Evolutionary conservation across 2,329 filamentous ascomycete genomes (phyloP), one percentile per base, ranked within the genome.

Genomic region (Aquanectria penicillioides): DNA sequence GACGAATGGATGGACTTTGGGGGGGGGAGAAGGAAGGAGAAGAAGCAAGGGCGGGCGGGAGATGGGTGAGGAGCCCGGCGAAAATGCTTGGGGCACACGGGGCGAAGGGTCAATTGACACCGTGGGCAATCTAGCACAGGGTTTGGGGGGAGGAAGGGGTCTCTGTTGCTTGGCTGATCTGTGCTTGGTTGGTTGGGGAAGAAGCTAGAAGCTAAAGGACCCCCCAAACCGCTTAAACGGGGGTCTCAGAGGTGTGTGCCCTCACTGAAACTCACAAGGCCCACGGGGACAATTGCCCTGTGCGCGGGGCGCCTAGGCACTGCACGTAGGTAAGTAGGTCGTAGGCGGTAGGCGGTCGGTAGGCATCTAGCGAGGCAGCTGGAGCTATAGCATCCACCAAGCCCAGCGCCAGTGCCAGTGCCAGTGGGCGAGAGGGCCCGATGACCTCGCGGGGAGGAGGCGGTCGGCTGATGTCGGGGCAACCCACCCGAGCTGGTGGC

Each of bases 381-480:
- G n/a, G n/a, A n/a, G n/a, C n/a, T n/a, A n/a, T n/a, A n/a, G n/a
- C n/a, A n/a, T n/a, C n/a, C n/a, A n/a, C n/a, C n/a, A n/a, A n/a
- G n/a, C n/a, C n/a, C n/a, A n/a, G 15, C 18, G 15, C 23, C 44
- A n/a, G 23, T 22, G 46, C 23, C 38, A 18, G n/a, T 9, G 38
- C 34, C 34, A 37, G 34, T 11, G 17, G 6, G 18, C 36, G 36
- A 26, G 25, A 12, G 22, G 12, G 38, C 22, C 12, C 22, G 25
- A 17, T 29, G 28, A 18, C 18, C 43, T n/a, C 20, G 40, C 22
- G 6, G 33, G 22, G 29, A 34, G 11, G 34, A 41, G 57, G 18
- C n/a, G 49, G 40, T 73, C 70, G 70, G 70, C 71, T 73, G 70
- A 73, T 73, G 57, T 73, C 71, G 71, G 71, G 61, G 22, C 55